Base-by-base conservation (phyloP, 805 yeast species). In the Ogataea wickerhamii region DNA sequence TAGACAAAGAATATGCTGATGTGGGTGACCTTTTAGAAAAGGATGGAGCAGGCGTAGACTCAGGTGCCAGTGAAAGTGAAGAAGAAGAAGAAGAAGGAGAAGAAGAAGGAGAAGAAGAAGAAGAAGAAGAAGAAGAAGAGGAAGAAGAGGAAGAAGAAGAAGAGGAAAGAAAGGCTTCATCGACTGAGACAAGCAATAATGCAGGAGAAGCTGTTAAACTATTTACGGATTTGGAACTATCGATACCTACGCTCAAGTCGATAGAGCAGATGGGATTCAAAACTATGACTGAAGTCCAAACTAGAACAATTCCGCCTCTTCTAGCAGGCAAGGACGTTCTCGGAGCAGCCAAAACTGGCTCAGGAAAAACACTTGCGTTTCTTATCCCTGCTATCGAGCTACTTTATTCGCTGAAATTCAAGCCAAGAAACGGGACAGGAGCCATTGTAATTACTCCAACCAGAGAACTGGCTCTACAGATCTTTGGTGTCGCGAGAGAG, bases 281-380 rank as follows among this genome's bases (percentile, higher is more conserved):
- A 11, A 82, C 68, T 36, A 87, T 93, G 97, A 94, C 99, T 1
- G 78, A 81, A 47, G 98, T 93, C 7, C 99, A 93, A 66, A 82
- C 95, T 19, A 80, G 91, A 65, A 88, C 98, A 10, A 93, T 93
- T 39, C 98, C 98, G 5, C 98, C 98, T 8, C 71, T 93, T 45
- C 67, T 94, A 47, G 97, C 98, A 1, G 98, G 98, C 30, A 78
- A 91, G 52, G 99, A 93, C 65, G 98, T 94, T 16, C 73, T 93
- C 38, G 99, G 98, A 50, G 98, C 98, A n/a, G 99, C 99, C 40
- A 91, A 89, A 67, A 93, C 99, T 3, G 99, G 99, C 38, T 88
- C 97, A 1, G 99, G 99, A 60, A 93, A 93, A 68, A 93, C 99
- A 0, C 68, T 94, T 44, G 98, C 99, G 7, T 93, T 93, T 53